These are phyloP conservation scores for Wickerhamomyces hampshirensis DNA, from an alignment of 805 yeast species.

Conservation along the genomic window DNA sequence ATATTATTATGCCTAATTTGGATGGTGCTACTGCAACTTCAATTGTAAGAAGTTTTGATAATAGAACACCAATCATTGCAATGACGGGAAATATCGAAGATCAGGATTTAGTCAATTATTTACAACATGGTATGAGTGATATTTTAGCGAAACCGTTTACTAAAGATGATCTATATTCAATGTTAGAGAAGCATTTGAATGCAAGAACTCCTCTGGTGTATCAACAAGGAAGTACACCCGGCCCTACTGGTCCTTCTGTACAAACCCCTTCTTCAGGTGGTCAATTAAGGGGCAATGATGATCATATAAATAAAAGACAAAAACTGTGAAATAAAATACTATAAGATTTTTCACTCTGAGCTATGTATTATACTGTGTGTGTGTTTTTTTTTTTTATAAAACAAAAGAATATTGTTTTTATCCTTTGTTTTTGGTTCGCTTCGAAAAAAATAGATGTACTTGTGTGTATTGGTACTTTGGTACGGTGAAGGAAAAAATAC, in stretches of 20 bases:
- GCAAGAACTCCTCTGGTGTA: conserved; percentile 35
- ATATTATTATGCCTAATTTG: conserved; percentile 82
- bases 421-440: no score
- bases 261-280: no score
- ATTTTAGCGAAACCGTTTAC: conserved; percentile 93
- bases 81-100: conserved; percentile 90
- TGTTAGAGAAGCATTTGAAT: conserved; percentile 68
- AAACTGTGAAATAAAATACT: no score
- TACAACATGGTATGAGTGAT: conserved; percentile 88
- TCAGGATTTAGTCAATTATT: conserved; percentile 71
- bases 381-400: no score
- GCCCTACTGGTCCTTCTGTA: no score
- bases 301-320: conserved; percentile 23
- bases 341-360: background rate
- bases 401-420: no score
- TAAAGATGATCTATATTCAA: conserved; percentile 74
- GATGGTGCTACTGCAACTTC: conserved; percentile 92
- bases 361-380: no score
- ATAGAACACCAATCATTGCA: conserved; percentile 84
- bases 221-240: conserved; percentile 8
- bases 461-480: no score
- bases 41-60: conserved; percentile 79
- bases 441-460: no score
- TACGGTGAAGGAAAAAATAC: no score
- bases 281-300: conserved; percentile 12